Percentiles rank a stretch among this genome's conserved stretches.
phyloP scores from a whole-genome alignment of 1,284 basidiomycete genomes.

The Mycena sp. region DNA sequence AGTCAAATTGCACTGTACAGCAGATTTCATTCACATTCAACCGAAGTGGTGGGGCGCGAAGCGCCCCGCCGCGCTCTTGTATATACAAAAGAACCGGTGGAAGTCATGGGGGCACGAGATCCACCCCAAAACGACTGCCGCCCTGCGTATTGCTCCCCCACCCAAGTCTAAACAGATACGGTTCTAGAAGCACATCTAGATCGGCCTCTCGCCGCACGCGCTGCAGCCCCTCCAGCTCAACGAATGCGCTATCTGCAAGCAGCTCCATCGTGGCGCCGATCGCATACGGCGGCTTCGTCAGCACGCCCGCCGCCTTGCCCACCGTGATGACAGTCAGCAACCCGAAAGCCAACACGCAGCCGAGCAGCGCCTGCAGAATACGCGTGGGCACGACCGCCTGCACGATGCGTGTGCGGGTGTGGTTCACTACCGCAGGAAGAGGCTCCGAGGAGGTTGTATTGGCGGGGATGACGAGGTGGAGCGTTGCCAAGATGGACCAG shows the following conservation, averaged over 20 bases:
- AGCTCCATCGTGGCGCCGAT: conserved; percentile 16
- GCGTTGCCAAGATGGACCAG: conserved; percentile 2
- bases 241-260: conserved; percentile 10
- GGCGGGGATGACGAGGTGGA: neutral
- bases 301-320: neutral
- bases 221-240: conserved; percentile 2
- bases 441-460: neutral
- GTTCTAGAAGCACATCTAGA: neutral
- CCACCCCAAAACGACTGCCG: conserved; percentile 11
- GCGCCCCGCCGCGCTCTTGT: too few species aligned
- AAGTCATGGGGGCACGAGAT: too few species aligned
- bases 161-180: conserved; percentile 2
- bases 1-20: too few species aligned
- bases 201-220: neutral
- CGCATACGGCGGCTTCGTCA: conserved; percentile 11
- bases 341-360: neutral
- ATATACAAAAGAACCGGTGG: too few species aligned
- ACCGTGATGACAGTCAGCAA: neutral
- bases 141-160: conserved; percentile 8
- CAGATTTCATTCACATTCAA: too few species aligned
- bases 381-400: neutral
- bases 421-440: neutral
- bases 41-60: too few species aligned
- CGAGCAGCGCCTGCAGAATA: neutral
- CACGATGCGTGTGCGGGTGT: neutral